Conservation (phyloP, 192 early-diverging fungal species). For the Coemansia brasiliensis region DNA sequence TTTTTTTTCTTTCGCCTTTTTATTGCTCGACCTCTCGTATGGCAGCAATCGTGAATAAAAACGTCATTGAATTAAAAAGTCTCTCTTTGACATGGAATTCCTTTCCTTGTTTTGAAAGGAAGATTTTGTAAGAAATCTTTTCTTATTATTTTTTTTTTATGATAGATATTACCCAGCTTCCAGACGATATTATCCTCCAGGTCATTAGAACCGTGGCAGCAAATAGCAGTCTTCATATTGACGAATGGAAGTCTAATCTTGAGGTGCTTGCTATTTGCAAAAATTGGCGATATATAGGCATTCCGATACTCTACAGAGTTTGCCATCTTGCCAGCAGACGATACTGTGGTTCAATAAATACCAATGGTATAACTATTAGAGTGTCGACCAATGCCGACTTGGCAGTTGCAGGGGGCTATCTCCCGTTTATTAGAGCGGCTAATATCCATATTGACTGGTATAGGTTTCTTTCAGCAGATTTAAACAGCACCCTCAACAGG, state of each 20-base stretch:
- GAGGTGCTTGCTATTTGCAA: slow-evolving; percentile 8
- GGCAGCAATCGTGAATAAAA: too few species aligned
- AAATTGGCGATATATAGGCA: not conserved
- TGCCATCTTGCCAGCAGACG: not conserved
- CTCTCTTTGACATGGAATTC: too few species aligned
- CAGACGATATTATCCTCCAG: slow-evolving; percentile 5
- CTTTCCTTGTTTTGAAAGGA: too few species aligned
- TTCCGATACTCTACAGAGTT: slow-evolving; percentile 7
- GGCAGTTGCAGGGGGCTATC: not conserved
- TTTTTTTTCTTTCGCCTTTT: too few species aligned
- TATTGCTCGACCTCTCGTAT: not conserved
- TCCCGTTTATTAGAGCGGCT: not conserved
- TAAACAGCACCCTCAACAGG: not conserved
- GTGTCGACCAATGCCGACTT: slow-evolving; percentile 7
- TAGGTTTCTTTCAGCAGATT: not conserved
- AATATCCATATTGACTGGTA: not conserved
- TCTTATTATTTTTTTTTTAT: not conserved
- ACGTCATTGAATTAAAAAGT: too few species aligned
- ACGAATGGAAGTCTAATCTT: not conserved
- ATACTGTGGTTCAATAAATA: not conserved
- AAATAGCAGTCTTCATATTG: not conserved
- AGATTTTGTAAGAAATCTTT: not conserved
- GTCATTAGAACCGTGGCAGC: not conserved
- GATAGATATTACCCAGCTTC: slow-evolving; percentile 1
- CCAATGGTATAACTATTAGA: too few species aligned